Evolutionary conservation across 2,329 filamentous ascomycete genomes (phyloP), one percentile per base, ranked within the genome.

Genomic region (Grosmannia serpens): DNA sequence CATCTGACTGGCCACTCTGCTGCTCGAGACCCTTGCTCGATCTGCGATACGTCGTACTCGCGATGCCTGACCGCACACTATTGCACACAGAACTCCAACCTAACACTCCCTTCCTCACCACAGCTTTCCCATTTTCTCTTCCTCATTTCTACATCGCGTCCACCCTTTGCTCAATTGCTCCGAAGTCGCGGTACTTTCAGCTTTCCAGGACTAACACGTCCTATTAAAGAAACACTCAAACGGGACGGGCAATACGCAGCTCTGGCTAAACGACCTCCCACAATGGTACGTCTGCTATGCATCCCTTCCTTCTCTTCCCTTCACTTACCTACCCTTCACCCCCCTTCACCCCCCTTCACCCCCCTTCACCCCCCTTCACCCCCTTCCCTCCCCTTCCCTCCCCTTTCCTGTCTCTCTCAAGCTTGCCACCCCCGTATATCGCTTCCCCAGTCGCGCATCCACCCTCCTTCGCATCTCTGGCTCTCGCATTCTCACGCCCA

Each of bases 121-220:
- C 49, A 33, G 7, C 41, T 9, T 44, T 29, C 52, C 22, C 41
- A 29, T 35, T 51, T 31, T 10, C 20, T 11, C 20, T 17, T 49
- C 31, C 15, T n/a, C 22, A 24, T 38, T 27, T 13, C 4, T 6
- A 9, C 51, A 17, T 58, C 56, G 57, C 46, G 44, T 55, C 22
- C 41, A 20, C 29, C 41, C 24, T 47, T 51, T 38, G 35, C 5
- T 58, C 56, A 58, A 58, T 58, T 54, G 56, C 56, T 53, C 29
- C 29, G 11, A 54, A 29, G 27, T 54, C 38, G 41, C 56, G n/a
- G 51, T 35, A 31, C 38, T 8, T 27, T 50, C 24, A 29, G 7
- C 10, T 20, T 6, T 15, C 8, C 27, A 15, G 4, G 31, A 55
- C 57, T 55, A 55, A 55, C 57, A 55, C 51, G 29, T 35, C 51